Percentiles rank a stretch among this genome's conserved stretches.
Evolutionary conservation across 139 green algal species (phyloP).

Genomic region (Auxenochlorella pyrenoidosa): DNA sequence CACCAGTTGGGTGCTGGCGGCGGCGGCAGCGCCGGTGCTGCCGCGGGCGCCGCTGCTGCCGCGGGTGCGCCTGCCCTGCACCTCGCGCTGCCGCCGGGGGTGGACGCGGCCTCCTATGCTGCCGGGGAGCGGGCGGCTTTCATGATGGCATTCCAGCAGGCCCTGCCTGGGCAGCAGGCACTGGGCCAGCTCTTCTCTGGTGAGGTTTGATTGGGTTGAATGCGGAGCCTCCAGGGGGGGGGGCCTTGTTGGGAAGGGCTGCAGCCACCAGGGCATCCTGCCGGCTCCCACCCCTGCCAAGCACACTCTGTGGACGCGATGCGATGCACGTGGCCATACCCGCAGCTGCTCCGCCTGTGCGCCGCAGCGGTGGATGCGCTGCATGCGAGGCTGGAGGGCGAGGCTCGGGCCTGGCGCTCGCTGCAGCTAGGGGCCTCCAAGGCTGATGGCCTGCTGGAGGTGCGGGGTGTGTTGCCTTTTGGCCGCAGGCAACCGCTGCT

Average conservation of each 20-base stretch:
- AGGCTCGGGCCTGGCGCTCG: slow-evolving; percentile 15
- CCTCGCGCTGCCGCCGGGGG: neutral
- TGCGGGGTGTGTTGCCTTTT: neutral
- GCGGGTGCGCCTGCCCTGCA: neutral
- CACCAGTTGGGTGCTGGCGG: neutral
- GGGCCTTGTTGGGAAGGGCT: neutral
- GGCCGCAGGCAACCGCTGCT: too few relatives aligned
- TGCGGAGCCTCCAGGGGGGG: too few relatives aligned
- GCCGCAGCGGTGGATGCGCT: slow-evolving; percentile 18
- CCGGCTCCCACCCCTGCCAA: neutral
- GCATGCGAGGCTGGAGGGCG: slow-evolving; percentile 16
- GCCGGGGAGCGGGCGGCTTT: slow-evolving; percentile 42
- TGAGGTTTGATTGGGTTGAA: too few relatives aligned
- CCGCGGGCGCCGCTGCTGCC: neutral
- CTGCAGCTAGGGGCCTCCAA: slow-evolving; percentile 12
- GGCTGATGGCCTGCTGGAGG: neutral
- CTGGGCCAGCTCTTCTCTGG: slow-evolving; percentile 47
- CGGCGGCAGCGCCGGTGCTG: neutral
- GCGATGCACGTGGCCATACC: neutral
- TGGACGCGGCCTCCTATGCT: slow-evolving; percentile 29
- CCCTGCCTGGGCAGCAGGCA: slow-evolving; percentile 49
- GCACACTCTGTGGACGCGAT: neutral
- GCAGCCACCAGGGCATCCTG: neutral
- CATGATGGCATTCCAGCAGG: slow-evolving; percentile 38
- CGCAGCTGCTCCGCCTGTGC: neutral